Evolutionary conservation across 2,329 filamentous ascomycete species (phyloP), one percentile per base, ranked within the genome.

Genomic region (Sporothrix dimorphospora): DNA sequence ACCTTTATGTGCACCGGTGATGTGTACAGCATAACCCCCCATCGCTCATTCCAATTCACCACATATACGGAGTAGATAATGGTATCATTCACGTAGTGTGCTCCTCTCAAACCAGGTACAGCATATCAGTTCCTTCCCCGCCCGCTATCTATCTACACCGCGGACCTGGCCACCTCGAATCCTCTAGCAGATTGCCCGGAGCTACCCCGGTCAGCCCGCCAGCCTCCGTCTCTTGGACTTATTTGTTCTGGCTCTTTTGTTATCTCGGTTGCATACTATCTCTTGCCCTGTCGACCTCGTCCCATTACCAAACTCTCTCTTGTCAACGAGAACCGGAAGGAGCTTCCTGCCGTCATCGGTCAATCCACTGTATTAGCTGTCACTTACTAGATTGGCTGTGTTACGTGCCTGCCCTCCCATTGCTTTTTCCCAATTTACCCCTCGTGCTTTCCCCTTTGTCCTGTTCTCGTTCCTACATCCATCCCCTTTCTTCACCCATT

Each of bases 391-490:
- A 69, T 59, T 69, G 45, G 51, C 61, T 68, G 67, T 68, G 70
- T 16, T 42, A 68, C 70, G 63, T 68, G 61, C 63, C 51, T 71
- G 40, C 47, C 57, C 24, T 67, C 49, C 12, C 47, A 8, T 27
- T 71, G 51, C 34, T 27, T 42, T 71, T 30, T 45, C 38, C 49
- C 27, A 21, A 30, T 5, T 57, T 30, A n/a, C 51, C 45, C 71
- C 71, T 67, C 71, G 71, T 69, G 27, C 55, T 63, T 72, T 69
- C 71, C 57, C 45, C 42, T 69, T 49, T 69, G 51, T 57, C 19
- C 57, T 47, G 34, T 34, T 55, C 47, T 14, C 40, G n/a, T 69
- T 42, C 47, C 38, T 45, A 11, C 53, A 16, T 49, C 55, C 34
- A 30, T 47, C 34, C 55, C 59, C 65, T 11, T 53, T 67, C 40